These are phyloP conservation scores for Pleochaeta shiraiana DNA, from an alignment of 2,329 filamentous ascomycete species.

Conservation along the genomic window DNA sequence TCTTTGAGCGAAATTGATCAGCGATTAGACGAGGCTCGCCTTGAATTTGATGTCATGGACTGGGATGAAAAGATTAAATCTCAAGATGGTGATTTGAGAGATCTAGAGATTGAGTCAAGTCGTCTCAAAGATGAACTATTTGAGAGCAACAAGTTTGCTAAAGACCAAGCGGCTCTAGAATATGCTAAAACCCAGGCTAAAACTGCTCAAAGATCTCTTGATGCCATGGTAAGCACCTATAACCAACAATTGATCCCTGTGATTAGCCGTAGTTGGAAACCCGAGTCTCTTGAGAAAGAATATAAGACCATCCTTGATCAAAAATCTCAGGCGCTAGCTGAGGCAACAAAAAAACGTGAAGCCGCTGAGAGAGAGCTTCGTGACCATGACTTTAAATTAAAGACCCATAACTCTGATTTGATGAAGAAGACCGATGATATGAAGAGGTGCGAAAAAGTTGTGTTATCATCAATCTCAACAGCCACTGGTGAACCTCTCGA, in stretches of 20 bases:
- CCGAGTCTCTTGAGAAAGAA: slow-evolving; percentile 43
- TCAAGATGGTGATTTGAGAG: slow-evolving; percentile 40
- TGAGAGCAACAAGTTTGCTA: slow-evolving; percentile 59
- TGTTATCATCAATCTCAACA: slow-evolving; percentile 27
- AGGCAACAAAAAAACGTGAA: slow-evolving; percentile 50
- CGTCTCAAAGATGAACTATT: slow-evolving; percentile 60
- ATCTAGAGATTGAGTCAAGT: slow-evolving; percentile 49
- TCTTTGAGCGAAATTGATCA: slow-evolving; percentile 47
- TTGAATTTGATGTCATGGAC: slow-evolving; percentile 37
- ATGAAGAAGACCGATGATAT: slow-evolving; percentile 41
- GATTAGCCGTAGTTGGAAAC: slow-evolving; percentile 44
- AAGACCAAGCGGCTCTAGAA: slow-evolving; percentile 66
- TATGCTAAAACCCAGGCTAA: slow-evolving; percentile 60
- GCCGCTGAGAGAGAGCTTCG: slow-evolving; percentile 48
- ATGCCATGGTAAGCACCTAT: slow-evolving; percentile 59
- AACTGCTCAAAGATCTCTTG: slow-evolving; percentile 49
- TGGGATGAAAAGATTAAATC: slow-evolving; percentile 51
- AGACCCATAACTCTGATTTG: slow-evolving; percentile 38
- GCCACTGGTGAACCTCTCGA: slow-evolving; percentile 20
- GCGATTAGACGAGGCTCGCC: slow-evolving; percentile 36
- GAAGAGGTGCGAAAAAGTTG: slow-evolving; percentile 34
- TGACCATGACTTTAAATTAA: slow-evolving; percentile 52
- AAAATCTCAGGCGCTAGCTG: slow-evolving; percentile 34
- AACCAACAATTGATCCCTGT: slow-evolving; percentile 42
- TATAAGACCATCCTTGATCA: slow-evolving; percentile 42